These are phyloP conservation scores for Steccherinum ochraceum DNA, from an alignment of 768 basidiomycete genomes.

Conservation along the genomic window DNA sequence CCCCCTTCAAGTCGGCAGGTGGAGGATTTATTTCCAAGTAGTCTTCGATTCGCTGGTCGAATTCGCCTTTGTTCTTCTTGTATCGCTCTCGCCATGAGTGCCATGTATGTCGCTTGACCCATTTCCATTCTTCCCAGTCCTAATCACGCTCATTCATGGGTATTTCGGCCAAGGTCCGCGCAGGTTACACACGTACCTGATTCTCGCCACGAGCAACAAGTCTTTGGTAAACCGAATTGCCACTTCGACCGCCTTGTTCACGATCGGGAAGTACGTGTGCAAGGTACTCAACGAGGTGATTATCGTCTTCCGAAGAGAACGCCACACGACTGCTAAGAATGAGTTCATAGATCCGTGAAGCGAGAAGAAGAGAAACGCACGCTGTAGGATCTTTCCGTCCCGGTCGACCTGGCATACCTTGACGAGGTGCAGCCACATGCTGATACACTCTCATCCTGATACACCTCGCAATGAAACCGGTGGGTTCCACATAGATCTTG, in stretches of 20 bases:
- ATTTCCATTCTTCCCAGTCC: neutral
- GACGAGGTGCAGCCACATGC: neutral
- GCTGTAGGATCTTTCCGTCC: neutral
- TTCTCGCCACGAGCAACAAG: neutral
- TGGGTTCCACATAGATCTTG: neutral
- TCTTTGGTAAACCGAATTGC: neutral
- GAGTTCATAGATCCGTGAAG: neutral
- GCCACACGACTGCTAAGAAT: neutral
- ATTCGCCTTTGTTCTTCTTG: constrained; percentile 12
- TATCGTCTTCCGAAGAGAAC: neutral
- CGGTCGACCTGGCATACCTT: neutral
- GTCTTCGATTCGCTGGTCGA: constrained; percentile 12
- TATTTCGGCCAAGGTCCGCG: too few relatives aligned
- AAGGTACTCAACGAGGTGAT: neutral
- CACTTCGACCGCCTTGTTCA: neutral
- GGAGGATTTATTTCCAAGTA: constrained; percentile 4
- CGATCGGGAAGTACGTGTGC: neutral
- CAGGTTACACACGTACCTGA: neutral
- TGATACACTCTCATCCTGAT: neutral
- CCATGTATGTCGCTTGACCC: constrained; percentile 15
- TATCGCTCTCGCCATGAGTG: constrained; percentile 18
- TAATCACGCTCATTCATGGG: neutral
- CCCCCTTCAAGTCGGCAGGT: neutral
- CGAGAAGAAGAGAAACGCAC: neutral
- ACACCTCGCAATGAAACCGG: neutral